A percentile compares a stretch with the other conserved stretches of the same genome.
phyloP scores from a whole-genome alignment of 1,284 basidiomycete genomes.

The Puccinia triticina region DNA sequence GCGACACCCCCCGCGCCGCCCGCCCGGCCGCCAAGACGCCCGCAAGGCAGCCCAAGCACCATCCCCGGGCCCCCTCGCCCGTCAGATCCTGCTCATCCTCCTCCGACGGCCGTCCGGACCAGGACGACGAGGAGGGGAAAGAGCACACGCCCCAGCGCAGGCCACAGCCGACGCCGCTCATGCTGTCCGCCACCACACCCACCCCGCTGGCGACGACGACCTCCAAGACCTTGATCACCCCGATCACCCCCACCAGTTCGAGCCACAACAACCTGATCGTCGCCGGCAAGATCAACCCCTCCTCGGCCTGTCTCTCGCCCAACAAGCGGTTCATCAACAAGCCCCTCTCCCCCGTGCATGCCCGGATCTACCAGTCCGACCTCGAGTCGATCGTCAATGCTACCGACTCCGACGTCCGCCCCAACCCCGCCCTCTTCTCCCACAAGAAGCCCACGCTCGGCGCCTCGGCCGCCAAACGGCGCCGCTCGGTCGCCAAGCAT shows the following conservation, averaged over 20 bases:
- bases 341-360: neutral
- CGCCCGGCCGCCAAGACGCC: neutral
- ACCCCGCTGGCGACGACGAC: neutral
- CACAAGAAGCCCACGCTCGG: neutral
- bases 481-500: neutral
- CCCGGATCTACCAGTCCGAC: constrained; percentile 23
- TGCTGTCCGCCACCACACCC: neutral
- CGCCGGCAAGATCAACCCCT: neutral
- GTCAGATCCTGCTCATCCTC: neutral
- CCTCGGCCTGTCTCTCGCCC: neutral
- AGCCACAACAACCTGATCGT: neutral
- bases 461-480: neutral
- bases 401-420: constrained; percentile 23
- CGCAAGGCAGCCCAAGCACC: neutral
- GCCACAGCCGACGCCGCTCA: neutral
- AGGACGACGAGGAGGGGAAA: neutral
- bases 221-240: neutral
- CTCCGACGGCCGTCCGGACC: neutral
- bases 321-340: neutral
- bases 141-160: neutral
- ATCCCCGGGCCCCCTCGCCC: neutral
- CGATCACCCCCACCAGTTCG: neutral
- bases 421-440: neutral
- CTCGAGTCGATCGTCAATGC: constrained; percentile 39
- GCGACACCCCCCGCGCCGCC: neutral